Conservation (phyloP, 805 yeast genomes). For the Barnettozyma wickerhamii region DNA sequence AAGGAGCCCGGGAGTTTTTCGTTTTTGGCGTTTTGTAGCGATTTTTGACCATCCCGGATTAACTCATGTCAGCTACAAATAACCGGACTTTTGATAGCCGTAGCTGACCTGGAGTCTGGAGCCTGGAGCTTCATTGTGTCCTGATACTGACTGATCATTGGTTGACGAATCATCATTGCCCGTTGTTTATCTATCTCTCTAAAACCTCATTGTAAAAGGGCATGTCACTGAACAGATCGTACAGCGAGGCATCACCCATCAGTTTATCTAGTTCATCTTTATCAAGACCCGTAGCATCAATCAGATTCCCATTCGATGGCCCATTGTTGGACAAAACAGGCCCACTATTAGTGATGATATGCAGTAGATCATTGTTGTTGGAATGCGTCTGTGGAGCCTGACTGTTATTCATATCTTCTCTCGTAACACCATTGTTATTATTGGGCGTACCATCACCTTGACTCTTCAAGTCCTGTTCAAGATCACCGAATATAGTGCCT, state of each 20-base stretch:
- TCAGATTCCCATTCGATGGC: not conserved
- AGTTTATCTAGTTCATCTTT: constrained; percentile 12
- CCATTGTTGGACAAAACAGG: not conserved
- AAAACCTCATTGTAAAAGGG: constrained; percentile 12
- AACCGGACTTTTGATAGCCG: too few species aligned
- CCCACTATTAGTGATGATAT: not conserved
- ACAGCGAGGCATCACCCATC: constrained; percentile 17
- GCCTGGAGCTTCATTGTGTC: too few species aligned
- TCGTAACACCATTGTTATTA: too few species aligned
- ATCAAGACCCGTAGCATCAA: constrained; percentile 12
- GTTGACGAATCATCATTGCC: too few species aligned
- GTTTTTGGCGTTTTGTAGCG: too few species aligned
- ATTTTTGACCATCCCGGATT: too few species aligned
- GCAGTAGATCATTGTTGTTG: not conserved
- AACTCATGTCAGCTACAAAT: too few species aligned
- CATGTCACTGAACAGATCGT: constrained; percentile 19
- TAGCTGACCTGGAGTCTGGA: too few species aligned
- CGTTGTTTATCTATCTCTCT: not conserved
- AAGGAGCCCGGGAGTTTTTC: too few species aligned
- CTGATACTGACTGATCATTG: too few species aligned
- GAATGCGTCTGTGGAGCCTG: not conserved
- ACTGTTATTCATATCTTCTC: too few species aligned
- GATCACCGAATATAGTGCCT: not conserved
- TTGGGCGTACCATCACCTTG: not conserved
- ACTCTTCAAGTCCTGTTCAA: not conserved